Evolutionary conservation across 768 basidiomycete species (phyloP).

Genomic region (Tulasnella sp.): DNA sequence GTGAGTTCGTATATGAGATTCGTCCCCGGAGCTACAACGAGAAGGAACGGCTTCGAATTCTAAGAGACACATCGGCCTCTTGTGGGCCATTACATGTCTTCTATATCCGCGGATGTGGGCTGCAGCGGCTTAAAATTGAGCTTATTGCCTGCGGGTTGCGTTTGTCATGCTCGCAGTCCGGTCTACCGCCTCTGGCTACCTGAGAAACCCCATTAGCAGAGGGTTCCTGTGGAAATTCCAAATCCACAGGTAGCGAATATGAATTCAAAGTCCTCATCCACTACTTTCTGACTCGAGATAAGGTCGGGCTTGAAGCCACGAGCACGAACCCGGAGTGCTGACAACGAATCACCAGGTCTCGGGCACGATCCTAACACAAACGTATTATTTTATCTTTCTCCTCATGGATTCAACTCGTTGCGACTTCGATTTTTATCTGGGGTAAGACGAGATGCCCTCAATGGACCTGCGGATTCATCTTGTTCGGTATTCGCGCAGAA

Average conservation of each 20-base stretch:
- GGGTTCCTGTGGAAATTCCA: neutral
- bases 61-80: neutral
- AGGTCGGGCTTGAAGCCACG: neutral
- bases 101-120: neutral
- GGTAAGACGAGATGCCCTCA: neutral
- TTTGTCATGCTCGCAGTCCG: neutral
- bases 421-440: neutral
- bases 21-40: neutral
- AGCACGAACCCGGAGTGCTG: neutral
- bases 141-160: neutral
- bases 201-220: no score
- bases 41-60: neutral
- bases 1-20: no score
- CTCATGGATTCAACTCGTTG: neutral
- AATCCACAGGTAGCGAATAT: neutral
- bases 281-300: neutral
- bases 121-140: neutral
- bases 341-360: no score
- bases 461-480: neutral
- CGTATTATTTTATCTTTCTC: neutral
- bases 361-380: neutral
- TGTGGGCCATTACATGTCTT: neutral
- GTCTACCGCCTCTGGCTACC: no score
- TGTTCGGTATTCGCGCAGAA: neutral
- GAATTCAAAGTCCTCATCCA: neutral